Base-by-base conservation (phyloP, 495 filamentous ascomycete species). In the Tuber calosporum region DNA sequence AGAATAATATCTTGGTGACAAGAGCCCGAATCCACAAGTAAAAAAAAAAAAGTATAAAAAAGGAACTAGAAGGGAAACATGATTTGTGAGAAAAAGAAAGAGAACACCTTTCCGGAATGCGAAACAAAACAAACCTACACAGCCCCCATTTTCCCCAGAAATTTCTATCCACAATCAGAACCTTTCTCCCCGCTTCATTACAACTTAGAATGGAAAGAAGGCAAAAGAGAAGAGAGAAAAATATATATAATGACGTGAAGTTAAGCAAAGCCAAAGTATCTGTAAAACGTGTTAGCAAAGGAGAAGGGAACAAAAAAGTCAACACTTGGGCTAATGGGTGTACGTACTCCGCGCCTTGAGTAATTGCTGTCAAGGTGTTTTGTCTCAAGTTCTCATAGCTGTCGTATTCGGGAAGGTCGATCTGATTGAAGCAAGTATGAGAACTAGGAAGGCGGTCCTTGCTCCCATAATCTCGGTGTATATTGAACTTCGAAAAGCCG, bases 341-440 rank as follows among this genome's bases (percentile, higher is more conserved):
- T 75, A 80, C 79, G 22, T 75, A 97, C 82, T 97, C 94, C 84
- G 92, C 93, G 53, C 95, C 95, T 72, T 93, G 89, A 5, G 96
- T 98, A 83, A 98, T 94, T 74, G 96, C 95, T 45, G 92, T 97
- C 82, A 96, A 90, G 69, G 98, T 84, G 77, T 94, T 92, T 79
- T 92, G 88, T 41, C 96, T 88, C 66, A 99, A 88, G 80, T 87
- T 86, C 75, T 99, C 95, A 82, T 99, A 99, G 82, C 88, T 96
- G 77, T 98, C 96, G 82, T 98, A 99, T 83, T 99, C 95, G 74
- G 95, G 95, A 76, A 99, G 89, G 86, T 99, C 95, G 82, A 99
- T 93, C 86, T 99, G 95, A 83, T 99, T 99, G 85, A 99, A 99
- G 85, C 95, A 99, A 72, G 95, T 99, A 83, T 99, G 95, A 66